Conservation (phyloP, 73 alveolate genomes). For the Paramecium octaurelia region DNA sequence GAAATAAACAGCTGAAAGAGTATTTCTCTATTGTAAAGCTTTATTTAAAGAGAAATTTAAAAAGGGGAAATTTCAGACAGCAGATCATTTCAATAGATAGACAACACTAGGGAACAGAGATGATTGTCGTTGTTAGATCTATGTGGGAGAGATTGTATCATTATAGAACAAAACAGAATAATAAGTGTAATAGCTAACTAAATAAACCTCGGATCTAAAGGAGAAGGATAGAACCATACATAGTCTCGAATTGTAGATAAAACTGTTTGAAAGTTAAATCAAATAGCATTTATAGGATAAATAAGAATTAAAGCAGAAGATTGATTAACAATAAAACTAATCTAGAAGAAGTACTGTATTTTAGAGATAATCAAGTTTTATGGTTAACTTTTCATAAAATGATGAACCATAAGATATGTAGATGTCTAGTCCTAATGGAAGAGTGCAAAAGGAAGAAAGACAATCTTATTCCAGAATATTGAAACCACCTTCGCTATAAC, state of each 20-base stretch:
- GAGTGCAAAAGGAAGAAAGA: background rate
- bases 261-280: background rate
- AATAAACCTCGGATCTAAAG: background rate
- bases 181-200: background rate
- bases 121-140: background rate
- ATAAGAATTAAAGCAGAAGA: background rate
- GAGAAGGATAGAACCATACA: background rate
- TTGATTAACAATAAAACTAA: background rate
- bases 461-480: background rate
- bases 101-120: background rate
- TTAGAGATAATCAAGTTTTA: background rate
- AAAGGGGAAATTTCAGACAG: background rate
- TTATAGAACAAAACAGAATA: background rate
- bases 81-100: background rate
- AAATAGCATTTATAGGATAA: background rate
- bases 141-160: background rate
- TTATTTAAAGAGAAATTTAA: background rate
- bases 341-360: background rate
- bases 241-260: background rate
- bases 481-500: background rate
- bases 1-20: slow-evolving; percentile 1
- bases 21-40: background rate
- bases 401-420: background rate
- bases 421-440: background rate
- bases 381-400: background rate